Conservation (phyloP, 768 basidiomycete genomes). For the Russula earlei region DNA sequence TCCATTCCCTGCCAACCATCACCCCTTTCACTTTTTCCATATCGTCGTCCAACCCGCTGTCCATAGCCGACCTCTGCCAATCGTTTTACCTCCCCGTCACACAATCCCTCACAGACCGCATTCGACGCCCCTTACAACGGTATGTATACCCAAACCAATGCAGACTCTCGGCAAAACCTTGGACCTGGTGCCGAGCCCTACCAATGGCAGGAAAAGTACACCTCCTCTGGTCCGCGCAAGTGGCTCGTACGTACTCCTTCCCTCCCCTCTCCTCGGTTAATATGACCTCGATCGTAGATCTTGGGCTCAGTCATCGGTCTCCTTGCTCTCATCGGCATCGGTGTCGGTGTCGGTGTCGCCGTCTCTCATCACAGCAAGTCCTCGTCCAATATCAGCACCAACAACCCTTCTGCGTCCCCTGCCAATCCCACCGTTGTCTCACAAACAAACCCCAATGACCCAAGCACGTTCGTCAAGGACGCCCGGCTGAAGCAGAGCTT, state of each 20-base stretch:
- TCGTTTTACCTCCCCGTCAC: neutral
- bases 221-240: neutral
- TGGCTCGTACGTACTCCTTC: slow-evolving; percentile 15
- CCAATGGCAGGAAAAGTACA: slow-evolving; percentile 9
- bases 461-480: slow-evolving; percentile 69
- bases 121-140: neutral
- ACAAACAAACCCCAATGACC: slow-evolving; percentile 52
- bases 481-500: slow-evolving; percentile 60
- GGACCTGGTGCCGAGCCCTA: neutral
- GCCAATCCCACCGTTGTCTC: slow-evolving; percentile 22
- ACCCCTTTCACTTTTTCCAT: neutral
- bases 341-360: slow-evolving; percentile 54
- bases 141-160: neutral
- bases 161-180: neutral
- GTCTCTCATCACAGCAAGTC: slow-evolving; percentile 31
- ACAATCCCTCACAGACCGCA: neutral
- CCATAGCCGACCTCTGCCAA: too few species aligned
- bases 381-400: slow-evolving; percentile 10
- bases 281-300: slow-evolving; percentile 32
- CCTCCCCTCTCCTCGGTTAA: neutral
- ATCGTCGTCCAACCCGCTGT: neutral
- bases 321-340: slow-evolving; percentile 44
- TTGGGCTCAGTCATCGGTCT: slow-evolving; percentile 40
- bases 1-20: neutral
- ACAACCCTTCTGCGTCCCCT: neutral